Evolutionary conservation across 2,329 filamentous ascomycete genomes (phyloP).

Genomic region (Eurotiales sp.): DNA sequence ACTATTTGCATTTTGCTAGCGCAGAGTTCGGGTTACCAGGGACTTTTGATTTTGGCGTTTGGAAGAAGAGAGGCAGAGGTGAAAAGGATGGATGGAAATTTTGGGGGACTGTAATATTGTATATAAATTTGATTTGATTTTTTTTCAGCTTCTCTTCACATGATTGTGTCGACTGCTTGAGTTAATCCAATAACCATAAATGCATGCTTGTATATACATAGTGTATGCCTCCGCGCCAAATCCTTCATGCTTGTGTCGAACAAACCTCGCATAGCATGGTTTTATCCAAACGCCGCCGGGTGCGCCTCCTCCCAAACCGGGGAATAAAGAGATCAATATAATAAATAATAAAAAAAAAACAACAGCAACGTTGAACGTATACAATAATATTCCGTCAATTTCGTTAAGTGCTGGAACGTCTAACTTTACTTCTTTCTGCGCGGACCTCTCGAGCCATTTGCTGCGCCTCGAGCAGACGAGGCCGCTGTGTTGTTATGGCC

Average conservation of each 20-base stretch:
- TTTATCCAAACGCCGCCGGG: background rate
- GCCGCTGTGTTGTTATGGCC: conserved; percentile 22
- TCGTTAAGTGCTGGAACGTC: too few relatives aligned
- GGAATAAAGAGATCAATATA: background rate
- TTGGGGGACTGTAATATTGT: too few relatives aligned
- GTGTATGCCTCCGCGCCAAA: background rate
- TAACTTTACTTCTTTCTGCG: conserved; percentile 9
- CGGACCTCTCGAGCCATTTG: conserved; percentile 7
- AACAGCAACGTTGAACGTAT: background rate
- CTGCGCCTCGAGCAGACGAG: conserved; percentile 10
- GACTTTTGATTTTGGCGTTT: conserved; percentile 11
- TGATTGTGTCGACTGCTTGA: too few relatives aligned
- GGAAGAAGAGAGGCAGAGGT: background rate
- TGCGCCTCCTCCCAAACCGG: background rate
- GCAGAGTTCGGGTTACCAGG: background rate
- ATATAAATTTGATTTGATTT: too few relatives aligned
- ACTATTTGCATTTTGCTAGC: conserved; percentile 12
- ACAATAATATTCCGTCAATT: too few relatives aligned
- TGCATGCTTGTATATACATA: background rate
- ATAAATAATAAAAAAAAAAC: background rate
- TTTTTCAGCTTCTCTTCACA: too few relatives aligned
- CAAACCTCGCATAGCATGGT: background rate
- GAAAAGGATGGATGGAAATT: background rate
- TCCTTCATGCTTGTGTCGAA: background rate
- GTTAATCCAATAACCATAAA: too few relatives aligned